phyloP scores from a whole-genome alignment of 2,329 filamentous ascomycete genomes.

The Alternaria burnsii region DNA sequence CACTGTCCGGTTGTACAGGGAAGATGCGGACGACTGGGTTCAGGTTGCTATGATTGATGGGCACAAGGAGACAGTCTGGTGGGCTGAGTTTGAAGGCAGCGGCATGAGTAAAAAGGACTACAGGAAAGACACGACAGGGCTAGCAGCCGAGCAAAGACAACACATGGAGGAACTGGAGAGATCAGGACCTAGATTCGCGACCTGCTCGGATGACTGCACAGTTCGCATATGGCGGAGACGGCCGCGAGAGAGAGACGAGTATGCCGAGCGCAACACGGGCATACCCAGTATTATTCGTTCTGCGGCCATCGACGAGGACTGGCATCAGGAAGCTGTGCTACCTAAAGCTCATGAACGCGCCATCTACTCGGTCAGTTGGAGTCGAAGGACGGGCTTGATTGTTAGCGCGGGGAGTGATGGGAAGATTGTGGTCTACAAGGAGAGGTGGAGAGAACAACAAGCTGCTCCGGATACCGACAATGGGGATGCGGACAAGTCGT shows the following conservation, averaged over 20 bases:
- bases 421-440: constrained; percentile 36
- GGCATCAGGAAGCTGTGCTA: constrained; percentile 79
- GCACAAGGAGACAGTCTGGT: constrained; percentile 90
- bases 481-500: constrained; percentile 20
- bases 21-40: constrained; percentile 93
- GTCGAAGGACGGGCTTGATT: constrained; percentile 75
- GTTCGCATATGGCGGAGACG: constrained; percentile 80
- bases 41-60: constrained; percentile 84
- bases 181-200: constrained; percentile 70
- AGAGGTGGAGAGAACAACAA: constrained; percentile 23
- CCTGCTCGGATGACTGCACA: constrained; percentile 84
- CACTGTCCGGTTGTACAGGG: constrained; percentile 85
- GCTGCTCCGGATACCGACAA: constrained; percentile 23
- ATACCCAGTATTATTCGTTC: constrained; percentile 92
- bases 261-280: constrained; percentile 61
- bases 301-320: constrained; percentile 76
- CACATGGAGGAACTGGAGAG: constrained; percentile 50
- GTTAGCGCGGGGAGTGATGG: constrained; percentile 87
- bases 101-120: constrained; percentile 46
- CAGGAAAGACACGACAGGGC: constrained; percentile 29
- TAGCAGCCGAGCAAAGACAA: constrained; percentile 44
- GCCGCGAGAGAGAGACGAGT: constrained; percentile 60
- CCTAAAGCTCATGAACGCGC: constrained; percentile 80
- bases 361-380: constrained; percentile 88
- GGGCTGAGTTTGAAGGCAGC: constrained; percentile 70